Percentiles rank a stretch among this genome's conserved stretches.
phyloP scores from a whole-genome alignment of 345 rosid genomes.

The Nasturtium officinale region DNA sequence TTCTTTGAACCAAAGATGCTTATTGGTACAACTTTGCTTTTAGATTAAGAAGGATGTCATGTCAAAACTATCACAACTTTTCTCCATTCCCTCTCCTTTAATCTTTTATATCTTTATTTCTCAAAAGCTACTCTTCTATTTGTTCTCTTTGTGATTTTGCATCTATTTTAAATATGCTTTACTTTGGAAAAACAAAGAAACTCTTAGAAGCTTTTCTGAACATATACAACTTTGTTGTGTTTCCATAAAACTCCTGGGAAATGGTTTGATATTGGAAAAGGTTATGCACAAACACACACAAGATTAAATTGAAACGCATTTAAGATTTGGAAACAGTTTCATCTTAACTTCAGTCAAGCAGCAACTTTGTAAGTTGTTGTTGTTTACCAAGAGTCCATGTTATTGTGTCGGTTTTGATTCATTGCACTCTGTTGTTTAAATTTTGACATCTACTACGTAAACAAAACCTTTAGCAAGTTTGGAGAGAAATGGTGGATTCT shows the following conservation, averaged over 20 bases:
- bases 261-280: constrained; percentile 3
- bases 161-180: constrained; percentile 14
- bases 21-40: constrained; percentile 2
- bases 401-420: constrained; percentile 5
- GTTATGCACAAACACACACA: constrained; percentile 17
- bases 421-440: constrained; percentile 1
- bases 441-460: neutral
- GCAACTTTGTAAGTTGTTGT: constrained; percentile 10
- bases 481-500: neutral
- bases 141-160: constrained; percentile 25
- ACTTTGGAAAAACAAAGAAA: constrained; percentile 12
- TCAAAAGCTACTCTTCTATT: neutral
- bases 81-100: constrained; percentile 5
- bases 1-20: neutral
- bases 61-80: constrained; percentile 19
- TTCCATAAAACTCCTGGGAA: neutral
- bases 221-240: constrained; percentile 8
- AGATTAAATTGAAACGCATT: neutral
- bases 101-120: constrained; percentile 2
- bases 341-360: constrained; percentile 11
- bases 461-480: constrained; percentile 12
- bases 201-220: neutral
- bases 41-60: neutral
- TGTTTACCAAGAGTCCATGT: neutral
- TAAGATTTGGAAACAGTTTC: constrained; percentile 18